phyloP scores from a whole-genome alignment of 352 stramenopile species.

The Phytopythium cucurbitacearum region DNA sequence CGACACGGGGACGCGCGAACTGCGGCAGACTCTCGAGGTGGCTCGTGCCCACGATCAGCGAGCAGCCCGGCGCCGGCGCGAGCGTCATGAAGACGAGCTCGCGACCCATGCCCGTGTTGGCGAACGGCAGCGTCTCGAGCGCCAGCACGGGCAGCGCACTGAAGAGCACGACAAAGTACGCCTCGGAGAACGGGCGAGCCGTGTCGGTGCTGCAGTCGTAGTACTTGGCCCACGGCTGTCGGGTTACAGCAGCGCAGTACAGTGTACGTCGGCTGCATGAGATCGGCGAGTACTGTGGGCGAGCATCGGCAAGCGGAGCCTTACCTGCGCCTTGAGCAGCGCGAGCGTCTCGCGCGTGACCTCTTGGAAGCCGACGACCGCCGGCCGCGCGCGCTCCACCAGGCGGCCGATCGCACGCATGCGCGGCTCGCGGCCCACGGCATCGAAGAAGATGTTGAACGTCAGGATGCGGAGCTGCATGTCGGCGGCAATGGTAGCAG shows the following conservation, averaged over 20 bases:
- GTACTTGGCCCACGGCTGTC: conserved; percentile 49
- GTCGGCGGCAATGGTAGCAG: background rate
- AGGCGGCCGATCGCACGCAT: conserved; percentile 57
- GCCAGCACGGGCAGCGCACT: conserved; percentile 59
- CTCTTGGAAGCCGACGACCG: conserved; percentile 75
- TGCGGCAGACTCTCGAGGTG: conserved; percentile 73
- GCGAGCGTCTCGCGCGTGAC: conserved; percentile 56
- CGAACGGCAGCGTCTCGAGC: conserved; percentile 62
- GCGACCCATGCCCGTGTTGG: conserved; percentile 67
- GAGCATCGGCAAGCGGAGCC: background rate
- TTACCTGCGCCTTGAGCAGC: conserved; percentile 43
- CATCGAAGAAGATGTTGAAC: conserved; percentile 79
- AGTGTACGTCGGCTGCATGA: background rate
- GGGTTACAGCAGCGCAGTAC: background rate
- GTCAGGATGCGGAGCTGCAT: conserved; percentile 67
- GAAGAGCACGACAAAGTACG: conserved; percentile 80
- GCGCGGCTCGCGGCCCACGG: conserved; percentile 44
- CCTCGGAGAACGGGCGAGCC: conserved; percentile 55
- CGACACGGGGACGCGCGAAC: conserved; percentile 34
- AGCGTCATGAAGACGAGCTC: conserved; percentile 63
- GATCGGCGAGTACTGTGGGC: background rate
- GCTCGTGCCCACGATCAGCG: conserved; percentile 55
- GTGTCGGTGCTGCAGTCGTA: conserved; percentile 80
- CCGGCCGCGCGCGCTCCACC: conserved; percentile 46
- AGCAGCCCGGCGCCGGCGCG: conserved; percentile 34